These are phyloP conservation scores for Corymbia citriodora DNA, from an alignment of 441 rosid genomes.

Conservation along the genomic window DNA sequence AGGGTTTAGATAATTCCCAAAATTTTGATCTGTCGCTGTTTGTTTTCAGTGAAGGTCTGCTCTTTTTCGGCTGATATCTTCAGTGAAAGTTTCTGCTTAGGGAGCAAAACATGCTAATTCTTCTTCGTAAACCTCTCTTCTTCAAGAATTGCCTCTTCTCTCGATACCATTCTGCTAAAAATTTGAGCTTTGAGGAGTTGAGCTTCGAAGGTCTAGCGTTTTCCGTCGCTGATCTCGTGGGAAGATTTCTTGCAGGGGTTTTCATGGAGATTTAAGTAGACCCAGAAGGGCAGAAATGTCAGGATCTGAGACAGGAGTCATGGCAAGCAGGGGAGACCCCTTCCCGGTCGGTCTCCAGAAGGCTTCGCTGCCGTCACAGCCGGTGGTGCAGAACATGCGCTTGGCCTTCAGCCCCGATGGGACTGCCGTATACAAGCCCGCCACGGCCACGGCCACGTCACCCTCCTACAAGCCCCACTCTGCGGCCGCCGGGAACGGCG, in stretches of 20 bases:
- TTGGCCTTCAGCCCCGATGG: slow-evolving; percentile 44
- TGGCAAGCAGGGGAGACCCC: slow-evolving; percentile 41
- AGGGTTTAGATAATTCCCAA: not conserved
- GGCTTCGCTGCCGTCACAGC: slow-evolving; percentile 30
- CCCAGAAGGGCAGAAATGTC: slow-evolving; percentile 35
- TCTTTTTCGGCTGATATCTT: not conserved
- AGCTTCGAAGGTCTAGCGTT: not conserved
- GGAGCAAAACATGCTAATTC: not conserved
- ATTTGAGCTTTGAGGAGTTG: not conserved
- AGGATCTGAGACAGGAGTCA: slow-evolving; percentile 65
- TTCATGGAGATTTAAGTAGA: slow-evolving; percentile 15
- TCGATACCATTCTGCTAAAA: not conserved
- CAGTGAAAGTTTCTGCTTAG: not conserved
- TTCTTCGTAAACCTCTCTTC: not conserved
- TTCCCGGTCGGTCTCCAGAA: slow-evolving; percentile 32
- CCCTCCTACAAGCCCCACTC: slow-evolving; percentile 40
- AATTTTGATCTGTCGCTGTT: not conserved
- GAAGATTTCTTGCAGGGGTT: not conserved
- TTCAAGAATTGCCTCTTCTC: not conserved
- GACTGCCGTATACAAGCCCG: slow-evolving; percentile 48
- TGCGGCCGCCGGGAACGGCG: not conserved
- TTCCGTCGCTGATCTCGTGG: not conserved
- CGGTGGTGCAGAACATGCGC: slow-evolving; percentile 58
- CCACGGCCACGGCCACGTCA: slow-evolving; percentile 17
- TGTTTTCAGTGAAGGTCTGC: not conserved